These are phyloP conservation scores for Taiozyma onychis DNA, from an alignment of 1,139 yeast species.

Conservation along the genomic window DNA sequence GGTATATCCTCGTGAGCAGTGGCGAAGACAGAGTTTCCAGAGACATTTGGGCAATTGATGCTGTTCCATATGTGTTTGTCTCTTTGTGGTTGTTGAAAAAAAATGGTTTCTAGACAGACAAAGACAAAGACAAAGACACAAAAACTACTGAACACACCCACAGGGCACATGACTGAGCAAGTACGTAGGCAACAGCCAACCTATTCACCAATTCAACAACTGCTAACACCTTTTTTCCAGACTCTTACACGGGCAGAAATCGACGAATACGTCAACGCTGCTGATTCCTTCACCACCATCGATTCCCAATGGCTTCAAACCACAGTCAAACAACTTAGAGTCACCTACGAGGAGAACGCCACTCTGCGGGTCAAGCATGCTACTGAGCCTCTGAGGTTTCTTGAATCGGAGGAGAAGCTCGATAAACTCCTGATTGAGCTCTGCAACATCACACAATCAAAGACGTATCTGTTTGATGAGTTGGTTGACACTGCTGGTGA, in stretches of 20 bases:
- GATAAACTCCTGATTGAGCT: conserved; percentile 25
- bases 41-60: not conserved
- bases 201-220: no score
- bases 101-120: no score
- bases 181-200: not conserved
- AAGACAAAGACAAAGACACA: not conserved
- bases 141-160: not conserved
- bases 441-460: conserved; percentile 23
- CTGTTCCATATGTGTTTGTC: not conserved
- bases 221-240: not conserved
- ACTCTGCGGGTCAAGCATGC: conserved; percentile 24
- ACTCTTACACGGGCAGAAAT: not conserved
- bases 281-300: not conserved
- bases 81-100: not conserved
- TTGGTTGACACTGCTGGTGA: conserved; percentile 22
- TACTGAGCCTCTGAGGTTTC: conserved; percentile 28
- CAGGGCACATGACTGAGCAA: not conserved
- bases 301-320: conserved; percentile 20
- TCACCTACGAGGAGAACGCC: conserved; percentile 24
- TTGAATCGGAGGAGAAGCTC: conserved; percentile 25
- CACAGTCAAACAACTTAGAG: conserved; percentile 22
- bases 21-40: not conserved
- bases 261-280: not conserved
- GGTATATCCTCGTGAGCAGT: conserved; percentile 13
- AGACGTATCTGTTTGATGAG: conserved; percentile 21